Evolutionary conservation across 2,329 filamentous ascomycete species (phyloP).

Genomic region (Claviceps arundinis): DNA sequence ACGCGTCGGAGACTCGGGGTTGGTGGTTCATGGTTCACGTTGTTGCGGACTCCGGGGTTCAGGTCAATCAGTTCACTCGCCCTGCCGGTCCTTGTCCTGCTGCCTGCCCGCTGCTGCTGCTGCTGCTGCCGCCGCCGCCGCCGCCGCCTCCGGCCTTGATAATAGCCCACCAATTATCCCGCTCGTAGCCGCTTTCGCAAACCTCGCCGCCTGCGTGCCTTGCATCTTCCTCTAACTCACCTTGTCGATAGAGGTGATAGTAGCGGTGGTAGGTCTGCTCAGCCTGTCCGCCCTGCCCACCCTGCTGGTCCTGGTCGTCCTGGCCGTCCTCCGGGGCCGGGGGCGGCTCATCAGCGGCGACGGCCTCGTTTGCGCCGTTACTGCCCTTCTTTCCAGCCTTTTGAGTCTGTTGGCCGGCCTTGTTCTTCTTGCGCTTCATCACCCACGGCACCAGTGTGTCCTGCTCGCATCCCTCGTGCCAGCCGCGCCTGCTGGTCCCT

Average conservation of each 20-base stretch:
- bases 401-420: not conserved
- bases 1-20: too few relatives aligned
- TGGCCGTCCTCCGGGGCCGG: not conserved
- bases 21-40: too few relatives aligned
- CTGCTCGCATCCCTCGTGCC: constrained; percentile 72
- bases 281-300: constrained; percentile 1
- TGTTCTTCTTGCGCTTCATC: constrained; percentile 28
- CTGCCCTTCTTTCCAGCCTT: not conserved
- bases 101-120: too few relatives aligned
- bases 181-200: constrained; percentile 77
- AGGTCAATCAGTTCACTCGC: too few relatives aligned
- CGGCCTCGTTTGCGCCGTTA: not conserved
- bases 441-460: constrained; percentile 97
- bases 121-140: too few relatives aligned
- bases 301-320: not conserved
- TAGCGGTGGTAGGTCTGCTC: constrained; percentile 69
- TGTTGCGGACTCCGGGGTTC: too few relatives aligned
- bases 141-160: constrained; percentile 13
- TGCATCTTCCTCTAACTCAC: constrained; percentile 76
- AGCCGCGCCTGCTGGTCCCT: constrained; percentile 70
- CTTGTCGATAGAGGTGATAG: constrained; percentile 82
- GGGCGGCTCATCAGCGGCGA: not conserved
- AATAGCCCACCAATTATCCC: constrained; percentile 97
- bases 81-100: too few relatives aligned
- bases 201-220: constrained; percentile 60